phyloP scores from a whole-genome alignment of 176 grass and related monocot species.

The Hordeum marinum region DNA sequence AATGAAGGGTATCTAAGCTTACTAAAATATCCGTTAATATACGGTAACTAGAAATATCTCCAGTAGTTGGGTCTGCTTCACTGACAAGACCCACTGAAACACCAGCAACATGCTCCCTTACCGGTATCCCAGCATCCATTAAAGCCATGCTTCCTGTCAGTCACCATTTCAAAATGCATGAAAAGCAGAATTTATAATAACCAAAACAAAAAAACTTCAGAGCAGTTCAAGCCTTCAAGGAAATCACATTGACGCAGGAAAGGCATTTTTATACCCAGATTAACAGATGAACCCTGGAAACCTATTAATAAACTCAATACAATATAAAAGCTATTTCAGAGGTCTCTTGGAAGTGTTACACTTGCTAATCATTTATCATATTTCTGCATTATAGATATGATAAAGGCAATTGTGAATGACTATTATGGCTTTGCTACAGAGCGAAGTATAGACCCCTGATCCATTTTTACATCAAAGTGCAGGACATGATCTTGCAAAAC shows the following conservation, averaged over 20 bases:
- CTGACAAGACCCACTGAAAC: conserved; percentile 96
- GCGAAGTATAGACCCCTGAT: neutral
- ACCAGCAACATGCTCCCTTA: conserved; percentile 98
- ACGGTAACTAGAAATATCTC: conserved; percentile 67
- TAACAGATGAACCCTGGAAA: neutral
- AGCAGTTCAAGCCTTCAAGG: neutral
- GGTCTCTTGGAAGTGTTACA: conserved; percentile 3
- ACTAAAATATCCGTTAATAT: conserved; percentile 98
- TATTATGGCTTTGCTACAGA: neutral
- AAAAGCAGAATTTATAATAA: conserved; percentile 5
- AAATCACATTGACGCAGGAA: neutral
- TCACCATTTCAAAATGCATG: conserved; percentile 5
- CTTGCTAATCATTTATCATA: neutral
- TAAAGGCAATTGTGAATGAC: neutral
- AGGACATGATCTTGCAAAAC: conserved; percentile 8
- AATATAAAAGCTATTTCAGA: conserved; percentile 10
- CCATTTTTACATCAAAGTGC: conserved; percentile 16
- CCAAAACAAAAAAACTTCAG: neutral
- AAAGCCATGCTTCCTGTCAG: conserved; percentile 85
- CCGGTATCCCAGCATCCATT: conserved; percentile 99
- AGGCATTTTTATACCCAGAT: neutral
- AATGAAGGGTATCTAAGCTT: conserved; percentile 21
- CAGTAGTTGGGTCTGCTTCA: conserved; percentile 61
- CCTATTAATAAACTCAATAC: neutral
- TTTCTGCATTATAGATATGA: neutral